A percentile compares a stretch with the other conserved stretches of the same genome.
These are phyloP conservation scores for Marchantia polymorpha DNA, from an alignment of 225 moss, liverwort and hornwort genomes.

Conservation along the genomic window DNA sequence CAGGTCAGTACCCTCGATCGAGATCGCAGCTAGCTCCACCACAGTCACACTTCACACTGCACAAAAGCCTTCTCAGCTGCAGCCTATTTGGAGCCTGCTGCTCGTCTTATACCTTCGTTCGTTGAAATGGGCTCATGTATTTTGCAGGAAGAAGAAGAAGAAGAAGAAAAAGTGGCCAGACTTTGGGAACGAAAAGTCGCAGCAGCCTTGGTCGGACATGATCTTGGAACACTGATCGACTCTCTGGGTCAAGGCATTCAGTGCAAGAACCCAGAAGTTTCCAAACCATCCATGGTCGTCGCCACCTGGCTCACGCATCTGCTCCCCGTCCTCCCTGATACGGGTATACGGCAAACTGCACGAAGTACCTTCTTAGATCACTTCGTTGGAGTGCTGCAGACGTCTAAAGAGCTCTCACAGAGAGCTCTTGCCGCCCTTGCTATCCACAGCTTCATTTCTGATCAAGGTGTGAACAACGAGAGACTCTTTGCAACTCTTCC, in stretches of 20 bases:
- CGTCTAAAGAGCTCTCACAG: conserved; percentile 31
- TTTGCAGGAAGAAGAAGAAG: conserved; percentile 31
- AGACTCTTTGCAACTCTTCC: no score
- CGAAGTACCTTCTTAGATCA: conserved; percentile 39
- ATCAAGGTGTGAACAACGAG: conserved; percentile 26
- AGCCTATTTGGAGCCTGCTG: neutral
- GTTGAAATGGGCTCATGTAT: neutral
- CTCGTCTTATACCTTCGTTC: neutral
- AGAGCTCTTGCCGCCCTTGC: conserved; percentile 42
- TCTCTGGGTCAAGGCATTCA: conserved; percentile 39
- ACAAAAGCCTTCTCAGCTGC: neutral
- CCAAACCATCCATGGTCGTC: conserved; percentile 34
- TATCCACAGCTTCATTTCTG: conserved; percentile 39
- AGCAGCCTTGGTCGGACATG: conserved; percentile 36
- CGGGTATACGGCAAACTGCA: conserved; percentile 41
- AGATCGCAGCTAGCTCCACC: neutral
- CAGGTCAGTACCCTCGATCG: neutral
- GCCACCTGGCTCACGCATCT: conserved; percentile 39
- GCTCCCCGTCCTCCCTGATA: conserved; percentile 42
- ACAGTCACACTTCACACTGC: neutral
- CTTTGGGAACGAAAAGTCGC: conserved; percentile 45
- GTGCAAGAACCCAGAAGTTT: conserved; percentile 39
- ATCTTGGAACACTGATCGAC: conserved; percentile 39
- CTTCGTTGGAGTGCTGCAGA: conserved; percentile 40
- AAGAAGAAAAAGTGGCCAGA: conserved; percentile 31